A percentile compares a stretch with the other conserved stretches of the same genome.
These are phyloP conservation scores for Curvularia sp. DNA, from an alignment of 2,329 filamentous ascomycete genomes.

Conservation along the genomic window DNA sequence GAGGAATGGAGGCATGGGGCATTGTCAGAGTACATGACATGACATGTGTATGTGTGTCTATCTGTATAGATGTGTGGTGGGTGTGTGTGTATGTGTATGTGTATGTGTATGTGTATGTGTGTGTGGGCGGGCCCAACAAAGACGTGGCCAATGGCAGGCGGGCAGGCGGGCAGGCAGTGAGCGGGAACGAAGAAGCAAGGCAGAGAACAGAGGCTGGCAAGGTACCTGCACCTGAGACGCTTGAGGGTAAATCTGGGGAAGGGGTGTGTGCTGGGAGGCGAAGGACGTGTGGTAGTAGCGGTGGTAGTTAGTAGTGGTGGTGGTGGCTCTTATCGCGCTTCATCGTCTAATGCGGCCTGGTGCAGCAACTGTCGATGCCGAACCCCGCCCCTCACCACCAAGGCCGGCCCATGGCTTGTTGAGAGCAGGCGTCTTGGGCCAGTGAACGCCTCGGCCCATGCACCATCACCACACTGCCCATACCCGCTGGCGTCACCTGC, in stretches of 20 bases:
- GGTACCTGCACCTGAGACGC: slow-evolving; percentile 2
- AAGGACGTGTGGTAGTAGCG: slow-evolving; percentile 29
- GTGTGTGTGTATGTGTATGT: neutral
- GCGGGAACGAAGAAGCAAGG: slow-evolving; percentile 41
- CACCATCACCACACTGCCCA: slow-evolving; percentile 11
- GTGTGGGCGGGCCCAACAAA: no score
- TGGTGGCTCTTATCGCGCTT: slow-evolving; percentile 35
- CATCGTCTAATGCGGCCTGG: slow-evolving; percentile 14
- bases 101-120: neutral
- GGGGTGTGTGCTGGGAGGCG: slow-evolving; percentile 25
- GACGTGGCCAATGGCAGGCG: neutral
- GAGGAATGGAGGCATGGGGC: neutral
- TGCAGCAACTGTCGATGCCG: slow-evolving; percentile 11
- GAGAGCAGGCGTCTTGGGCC: slow-evolving; percentile 10
- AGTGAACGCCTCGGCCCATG: slow-evolving; percentile 11
- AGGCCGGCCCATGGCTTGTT: slow-evolving; percentile 10
- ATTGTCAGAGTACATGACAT: neutral
- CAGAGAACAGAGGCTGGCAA: neutral
- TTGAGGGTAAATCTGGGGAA: slow-evolving; percentile 41
- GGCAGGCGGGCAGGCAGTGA: neutral
- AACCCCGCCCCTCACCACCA: slow-evolving; percentile 12
- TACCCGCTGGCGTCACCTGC: slow-evolving; percentile 16
- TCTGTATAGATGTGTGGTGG: neutral
- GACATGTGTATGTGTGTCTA: neutral
- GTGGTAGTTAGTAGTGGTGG: no score